Evolutionary conservation across 1,284 basidiomycete genomes (phyloP).

Genomic region (Boletus sp.): DNA sequence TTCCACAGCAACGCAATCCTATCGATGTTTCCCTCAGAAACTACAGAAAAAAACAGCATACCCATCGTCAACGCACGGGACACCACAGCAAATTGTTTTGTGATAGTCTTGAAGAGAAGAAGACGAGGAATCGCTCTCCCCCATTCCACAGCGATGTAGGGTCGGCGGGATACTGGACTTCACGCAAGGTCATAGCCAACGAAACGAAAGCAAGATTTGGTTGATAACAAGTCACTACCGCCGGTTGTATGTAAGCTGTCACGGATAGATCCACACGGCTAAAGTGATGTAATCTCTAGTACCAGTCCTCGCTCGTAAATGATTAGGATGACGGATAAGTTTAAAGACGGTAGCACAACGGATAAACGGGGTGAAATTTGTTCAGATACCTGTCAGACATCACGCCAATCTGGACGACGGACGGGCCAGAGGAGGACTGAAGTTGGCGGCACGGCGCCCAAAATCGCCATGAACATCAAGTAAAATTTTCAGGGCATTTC

Average conservation of each 20-base stretch:
- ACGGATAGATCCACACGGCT: constrained; percentile 4
- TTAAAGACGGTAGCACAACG: constrained; percentile 4
- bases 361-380: background rate
- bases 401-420: constrained; percentile 33
- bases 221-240: background rate
- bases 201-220: constrained; percentile 1
- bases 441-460: constrained; percentile 49
- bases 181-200: constrained; percentile 31
- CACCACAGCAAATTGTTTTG: constrained; percentile 55
- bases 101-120: constrained; percentile 59
- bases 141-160: constrained; percentile 38
- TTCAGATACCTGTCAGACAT: constrained; percentile 1
- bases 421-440: constrained; percentile 34
- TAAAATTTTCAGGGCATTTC: constrained; percentile 90
- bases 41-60: background rate
- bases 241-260: constrained; percentile 8
- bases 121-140: constrained; percentile 55
- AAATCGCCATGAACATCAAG: constrained; percentile 83
- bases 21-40: constrained; percentile 10
- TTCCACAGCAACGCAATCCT: constrained; percentile 78
- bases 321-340: constrained; percentile 21
- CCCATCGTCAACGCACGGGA: constrained; percentile 43
- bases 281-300: constrained; percentile 6
- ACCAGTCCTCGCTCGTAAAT: constrained; percentile 12
- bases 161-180: constrained; percentile 22